These are phyloP conservation scores for Cucumis melo DNA, from an alignment of 306 rosid species.

Conservation along the genomic window DNA sequence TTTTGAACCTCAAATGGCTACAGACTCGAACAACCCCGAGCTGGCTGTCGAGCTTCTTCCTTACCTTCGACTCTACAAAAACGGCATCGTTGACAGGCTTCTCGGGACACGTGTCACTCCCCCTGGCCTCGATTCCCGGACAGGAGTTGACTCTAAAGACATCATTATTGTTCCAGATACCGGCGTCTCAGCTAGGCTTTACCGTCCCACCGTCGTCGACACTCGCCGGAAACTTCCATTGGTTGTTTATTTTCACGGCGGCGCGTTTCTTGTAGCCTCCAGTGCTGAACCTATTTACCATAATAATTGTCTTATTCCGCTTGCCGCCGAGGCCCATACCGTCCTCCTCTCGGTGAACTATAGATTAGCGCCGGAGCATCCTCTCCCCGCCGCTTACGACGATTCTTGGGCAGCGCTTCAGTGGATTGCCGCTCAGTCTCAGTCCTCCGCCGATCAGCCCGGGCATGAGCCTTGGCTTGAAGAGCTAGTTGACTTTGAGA, in stretches of 20 bases:
- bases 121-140: constrained; percentile 33
- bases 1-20: background rate
- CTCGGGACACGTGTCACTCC: constrained; percentile 43
- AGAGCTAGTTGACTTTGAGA: background rate
- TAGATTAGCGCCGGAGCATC: constrained; percentile 66
- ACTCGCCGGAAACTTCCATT: constrained; percentile 32
- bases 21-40: constrained; percentile 9
- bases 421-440: constrained; percentile 38
- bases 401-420: constrained; percentile 61
- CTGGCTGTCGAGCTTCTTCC: constrained; percentile 43
- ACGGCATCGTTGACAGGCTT: constrained; percentile 50
- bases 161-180: constrained; percentile 33
- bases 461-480: constrained; percentile 36
- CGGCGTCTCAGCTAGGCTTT: constrained; percentile 50
- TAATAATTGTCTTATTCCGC: constrained; percentile 41
- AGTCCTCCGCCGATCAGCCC: background rate
- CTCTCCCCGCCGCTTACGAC: constrained; percentile 52
- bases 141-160: constrained; percentile 69
- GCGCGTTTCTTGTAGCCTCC: constrained; percentile 57
- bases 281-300: constrained; percentile 60
- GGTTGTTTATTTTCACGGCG: constrained; percentile 63
- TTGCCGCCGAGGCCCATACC: constrained; percentile 38
- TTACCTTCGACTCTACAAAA: constrained; percentile 40
- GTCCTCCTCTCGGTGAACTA: constrained; percentile 48
- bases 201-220: constrained; percentile 20